These are phyloP conservation scores for Colletotrichum sp. DNA, from an alignment of 2,329 filamentous ascomycete species.

Conservation along the genomic window DNA sequence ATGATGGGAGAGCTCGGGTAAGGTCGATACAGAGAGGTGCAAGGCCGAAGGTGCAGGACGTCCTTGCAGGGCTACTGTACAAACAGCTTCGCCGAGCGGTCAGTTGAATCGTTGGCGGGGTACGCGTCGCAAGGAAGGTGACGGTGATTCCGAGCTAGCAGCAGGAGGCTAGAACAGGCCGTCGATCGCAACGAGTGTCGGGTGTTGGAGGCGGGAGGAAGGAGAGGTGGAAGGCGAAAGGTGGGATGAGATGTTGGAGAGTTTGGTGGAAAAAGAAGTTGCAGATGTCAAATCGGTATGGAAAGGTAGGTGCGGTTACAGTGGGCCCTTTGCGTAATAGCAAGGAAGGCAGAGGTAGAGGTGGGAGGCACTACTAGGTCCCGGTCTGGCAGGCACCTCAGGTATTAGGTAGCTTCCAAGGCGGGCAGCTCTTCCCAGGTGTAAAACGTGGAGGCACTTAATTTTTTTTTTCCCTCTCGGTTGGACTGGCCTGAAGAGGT, in stretches of 20 bases:
- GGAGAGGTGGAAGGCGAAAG: neutral
- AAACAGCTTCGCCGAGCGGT: slow-evolving; percentile 34
- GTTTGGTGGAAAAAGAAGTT: slow-evolving; percentile 22
- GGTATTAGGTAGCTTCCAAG: neutral
- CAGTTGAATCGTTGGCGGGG: neutral
- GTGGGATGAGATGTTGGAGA: slow-evolving; percentile 15
- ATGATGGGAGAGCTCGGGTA: slow-evolving; percentile 16
- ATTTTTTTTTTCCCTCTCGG: neutral
- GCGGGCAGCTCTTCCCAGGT: neutral
- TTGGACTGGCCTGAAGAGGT: neutral
- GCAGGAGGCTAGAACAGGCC: neutral
- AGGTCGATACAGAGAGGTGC: slow-evolving; percentile 27
- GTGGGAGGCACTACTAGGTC: slow-evolving; percentile 8
- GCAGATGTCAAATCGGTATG: slow-evolving; percentile 21
- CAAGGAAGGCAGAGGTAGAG: slow-evolving; percentile 19
- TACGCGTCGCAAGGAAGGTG: neutral
- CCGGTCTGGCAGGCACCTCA: neutral
- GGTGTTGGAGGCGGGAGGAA: neutral
- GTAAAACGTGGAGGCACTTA: neutral
- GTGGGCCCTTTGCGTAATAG: slow-evolving; percentile 23
- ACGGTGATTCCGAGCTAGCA: neutral
- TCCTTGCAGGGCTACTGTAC: slow-evolving; percentile 26
- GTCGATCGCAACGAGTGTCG: slow-evolving; percentile 16
- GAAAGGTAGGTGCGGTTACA: slow-evolving; percentile 23
- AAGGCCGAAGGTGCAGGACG: slow-evolving; percentile 46